Percentiles rank a stretch among this genome's conserved stretches.
These are phyloP conservation scores for Daldinia loculata DNA, from an alignment of 495 filamentous ascomycete genomes.

Conservation along the genomic window DNA sequence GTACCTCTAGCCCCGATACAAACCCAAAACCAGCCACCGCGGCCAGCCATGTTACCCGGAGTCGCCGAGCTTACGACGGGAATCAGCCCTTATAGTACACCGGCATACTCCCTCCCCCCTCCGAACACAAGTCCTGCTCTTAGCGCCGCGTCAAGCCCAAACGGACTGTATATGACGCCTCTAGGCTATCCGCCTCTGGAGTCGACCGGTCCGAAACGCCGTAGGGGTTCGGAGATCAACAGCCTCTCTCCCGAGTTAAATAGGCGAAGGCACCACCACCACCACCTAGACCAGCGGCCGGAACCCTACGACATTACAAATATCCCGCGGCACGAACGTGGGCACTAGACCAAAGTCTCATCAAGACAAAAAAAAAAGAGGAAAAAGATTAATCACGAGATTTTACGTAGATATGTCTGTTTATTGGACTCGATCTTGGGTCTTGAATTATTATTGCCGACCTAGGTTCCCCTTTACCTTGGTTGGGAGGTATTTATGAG, in stretches of 20 bases:
- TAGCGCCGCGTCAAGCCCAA: conserved; percentile 53
- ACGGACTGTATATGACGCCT: conserved; percentile 49
- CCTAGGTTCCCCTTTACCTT: no score
- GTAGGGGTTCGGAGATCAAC: conserved; percentile 53
- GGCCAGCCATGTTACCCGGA: conserved; percentile 56
- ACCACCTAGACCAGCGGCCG: conserved; percentile 44
- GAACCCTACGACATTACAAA: conserved; percentile 38
- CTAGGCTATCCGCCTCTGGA: conserved; percentile 51
- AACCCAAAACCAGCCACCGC: conserved; percentile 40
- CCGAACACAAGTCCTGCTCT: conserved; percentile 49
- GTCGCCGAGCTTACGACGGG: conserved; percentile 65
- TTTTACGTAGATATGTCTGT: not conserved
- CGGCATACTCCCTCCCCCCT: conserved; percentile 57
- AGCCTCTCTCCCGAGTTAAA: conserved; percentile 52
- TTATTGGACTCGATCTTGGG: not conserved
- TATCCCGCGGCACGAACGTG: conserved; percentile 15
- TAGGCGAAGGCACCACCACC: conserved; percentile 47
- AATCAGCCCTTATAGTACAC: conserved; percentile 61
- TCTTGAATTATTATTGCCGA: not conserved
- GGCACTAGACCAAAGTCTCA: not conserved
- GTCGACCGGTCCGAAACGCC: conserved; percentile 48
- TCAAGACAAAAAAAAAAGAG: conserved; percentile 5
- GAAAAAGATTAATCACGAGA: conserved; percentile 4
- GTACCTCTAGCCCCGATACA: conserved; percentile 57
- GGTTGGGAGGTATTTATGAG: no score